Evolutionary conservation across 2,329 filamentous ascomycete genomes (phyloP), one percentile per base, ranked within the genome.

Genomic region (Dothistroma septosporum): DNA sequence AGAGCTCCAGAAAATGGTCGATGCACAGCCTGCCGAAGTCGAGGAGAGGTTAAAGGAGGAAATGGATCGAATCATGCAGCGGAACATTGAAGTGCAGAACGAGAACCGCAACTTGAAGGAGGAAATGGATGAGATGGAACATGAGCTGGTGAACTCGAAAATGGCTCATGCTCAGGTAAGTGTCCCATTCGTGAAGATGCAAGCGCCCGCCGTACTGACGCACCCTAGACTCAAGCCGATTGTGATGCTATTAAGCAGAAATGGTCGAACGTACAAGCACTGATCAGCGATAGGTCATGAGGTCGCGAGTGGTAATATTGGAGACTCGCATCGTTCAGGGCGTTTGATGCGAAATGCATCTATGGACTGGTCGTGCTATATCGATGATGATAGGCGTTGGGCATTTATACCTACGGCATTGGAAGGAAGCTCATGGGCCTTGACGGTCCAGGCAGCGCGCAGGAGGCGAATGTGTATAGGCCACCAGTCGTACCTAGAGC

Each of bases 111-210:
- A 83, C 60, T 79, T 99, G 67, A 92, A 97, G 76, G 93, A 96
- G 73, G 90, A 94, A 71, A 84, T 96, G 83, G 83, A 85, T 5
- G 92, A 97, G 68, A 90, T 97, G 80, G 94, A 97, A 80, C 90
- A 92, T 76, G 87, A 92, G 74, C 80, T 99, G 66, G 93, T 99
- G 64, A 86, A 88, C 73, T 94, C 92, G 1, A 99, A 99, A 83
- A 89, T 99, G 90, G 85, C 86, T 71, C 92, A 92, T 79, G 94
- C 94, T 58, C 91, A 97, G 87, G 93, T 96, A 82, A 80, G 87
- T 80, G 16, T 7, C 24, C 33, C 11, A 28, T 41, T 5, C 24
- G 24, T 28, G 32, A 31, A n/a, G 22, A 32, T 58, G 10, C 35
- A 22, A 9, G 14, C 28, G 37, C 32, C 24, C 14, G 16, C 46